Evolutionary conservation across 2,329 filamentous ascomycete species (phyloP).

Genomic region (Penicillium sp.): DNA sequence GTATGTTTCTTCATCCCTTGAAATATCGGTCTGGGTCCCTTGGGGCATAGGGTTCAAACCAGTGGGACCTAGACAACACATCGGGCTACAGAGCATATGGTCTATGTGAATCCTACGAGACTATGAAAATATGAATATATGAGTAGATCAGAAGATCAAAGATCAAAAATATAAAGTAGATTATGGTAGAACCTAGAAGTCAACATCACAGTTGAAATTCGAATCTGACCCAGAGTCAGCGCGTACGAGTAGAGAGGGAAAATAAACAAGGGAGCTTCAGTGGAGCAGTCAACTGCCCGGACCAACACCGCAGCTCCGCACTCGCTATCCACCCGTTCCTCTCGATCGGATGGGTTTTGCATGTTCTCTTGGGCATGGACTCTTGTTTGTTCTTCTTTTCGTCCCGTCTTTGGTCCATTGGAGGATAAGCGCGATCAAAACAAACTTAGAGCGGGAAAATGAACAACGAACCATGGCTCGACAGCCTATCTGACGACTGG

Average conservation of each 20-base stretch:
- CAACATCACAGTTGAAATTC: not conserved
- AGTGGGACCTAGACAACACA: not conserved
- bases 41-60: not conserved
- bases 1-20: too few relatives aligned
- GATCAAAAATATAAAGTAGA: not conserved
- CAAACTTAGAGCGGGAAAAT: slow-evolving; percentile 23
- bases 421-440: slow-evolving; percentile 15
- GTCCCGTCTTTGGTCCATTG: not conserved
- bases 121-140: too few relatives aligned
- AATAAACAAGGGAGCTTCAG: slow-evolving; percentile 19
- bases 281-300: slow-evolving; percentile 15
- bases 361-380: slow-evolving; percentile 6
- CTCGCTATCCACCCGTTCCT: slow-evolving; percentile 11
- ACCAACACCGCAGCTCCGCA: slow-evolving; percentile 16
- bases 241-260: not conserved
- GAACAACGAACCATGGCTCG: slow-evolving; percentile 41
- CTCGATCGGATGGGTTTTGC: not conserved
- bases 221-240: not conserved
- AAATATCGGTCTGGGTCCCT: too few relatives aligned
- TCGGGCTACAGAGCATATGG: not conserved
- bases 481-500: slow-evolving; percentile 44
- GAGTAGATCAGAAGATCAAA: too few relatives aligned
- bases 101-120: not conserved
- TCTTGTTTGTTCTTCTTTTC: not conserved
- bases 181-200: not conserved